Conservation (phyloP, 129 eudicot genomes). For the Flaveria robusta region DNA sequence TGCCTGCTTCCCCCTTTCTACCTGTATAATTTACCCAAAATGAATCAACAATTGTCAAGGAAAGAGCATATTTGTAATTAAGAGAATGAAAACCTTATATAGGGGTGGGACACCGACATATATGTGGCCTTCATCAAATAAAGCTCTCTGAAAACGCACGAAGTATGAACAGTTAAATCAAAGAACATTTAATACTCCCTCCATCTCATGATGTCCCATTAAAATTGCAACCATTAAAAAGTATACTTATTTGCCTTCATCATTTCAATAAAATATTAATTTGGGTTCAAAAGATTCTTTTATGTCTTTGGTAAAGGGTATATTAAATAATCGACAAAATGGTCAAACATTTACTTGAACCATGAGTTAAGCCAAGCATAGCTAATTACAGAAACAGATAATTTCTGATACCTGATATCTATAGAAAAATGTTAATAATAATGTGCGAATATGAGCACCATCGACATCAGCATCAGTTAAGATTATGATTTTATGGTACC, state of each 20-base stretch:
- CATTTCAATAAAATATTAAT: constrained; percentile 5
- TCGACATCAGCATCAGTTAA: constrained; percentile 98
- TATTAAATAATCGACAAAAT: constrained; percentile 14
- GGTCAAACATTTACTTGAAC: background rate
- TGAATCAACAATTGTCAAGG: constrained; percentile 2
- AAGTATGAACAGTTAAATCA: background rate
- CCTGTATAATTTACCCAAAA: constrained; percentile 50
- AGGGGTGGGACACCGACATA: constrained; percentile 99
- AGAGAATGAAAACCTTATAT: constrained; percentile 63
- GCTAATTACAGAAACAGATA: background rate
- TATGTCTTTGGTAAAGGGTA: constrained; percentile 6
- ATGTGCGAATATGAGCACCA: constrained; percentile 97
- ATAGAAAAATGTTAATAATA: constrained; percentile 81
- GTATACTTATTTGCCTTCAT: background rate
- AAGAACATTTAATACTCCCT: background rate
- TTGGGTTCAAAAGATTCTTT: constrained; percentile 4
- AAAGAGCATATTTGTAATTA: background rate
- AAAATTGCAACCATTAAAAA: background rate
- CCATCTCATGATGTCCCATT: background rate
- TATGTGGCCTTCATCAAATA: constrained; percentile 90
- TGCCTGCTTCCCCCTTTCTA: constrained; percentile 89
- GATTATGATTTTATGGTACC: constrained; percentile 93
- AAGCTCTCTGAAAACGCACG: constrained; percentile 72
- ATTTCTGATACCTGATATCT: constrained; percentile 79
- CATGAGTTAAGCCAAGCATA: background rate